These are phyloP conservation scores for Dactylonectria estremocensis DNA, from an alignment of 2,329 filamentous ascomycete genomes.

Conservation along the genomic window DNA sequence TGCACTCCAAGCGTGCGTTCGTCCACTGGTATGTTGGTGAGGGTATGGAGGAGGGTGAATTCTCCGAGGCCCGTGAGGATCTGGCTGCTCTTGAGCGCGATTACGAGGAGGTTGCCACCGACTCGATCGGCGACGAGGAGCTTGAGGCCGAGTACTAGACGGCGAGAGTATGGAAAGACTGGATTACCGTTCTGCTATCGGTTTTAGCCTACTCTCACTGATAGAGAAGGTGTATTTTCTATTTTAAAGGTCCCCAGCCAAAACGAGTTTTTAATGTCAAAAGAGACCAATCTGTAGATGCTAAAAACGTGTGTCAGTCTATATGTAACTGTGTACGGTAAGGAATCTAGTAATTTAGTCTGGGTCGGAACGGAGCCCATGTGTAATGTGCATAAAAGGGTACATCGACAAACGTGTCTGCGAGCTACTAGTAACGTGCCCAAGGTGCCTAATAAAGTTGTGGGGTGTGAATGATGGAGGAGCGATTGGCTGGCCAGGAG, in stretches of 20 bases:
- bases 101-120: conserved; percentile 98
- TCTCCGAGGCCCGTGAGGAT: conserved; percentile 99
- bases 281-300: conserved; percentile 53
- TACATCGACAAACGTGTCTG: neutral
- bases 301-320: conserved; percentile 14
- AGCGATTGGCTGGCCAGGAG: conserved; percentile 9
- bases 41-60: conserved; percentile 99
- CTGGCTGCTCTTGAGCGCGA: conserved; percentile 97
- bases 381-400: neutral
- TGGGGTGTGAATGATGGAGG: neutral
- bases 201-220: conserved; percentile 50
- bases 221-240: conserved; percentile 57
- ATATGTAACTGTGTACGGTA: neutral
- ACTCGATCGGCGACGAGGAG: conserved; percentile 91
- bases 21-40: conserved; percentile 99
- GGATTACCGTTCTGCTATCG: conserved; percentile 43
- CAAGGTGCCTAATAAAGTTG: neutral
- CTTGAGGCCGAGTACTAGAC: conserved; percentile 91
- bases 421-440: neutral
- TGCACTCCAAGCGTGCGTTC: conserved; percentile 99
- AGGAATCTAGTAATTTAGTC: neutral
- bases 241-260: conserved; percentile 55
- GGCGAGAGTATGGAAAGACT: conserved; percentile 41
- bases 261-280: conserved; percentile 57
- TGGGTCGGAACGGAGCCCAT: neutral